Evolutionary conservation across 2,329 filamentous ascomycete genomes (phyloP).

Genomic region (Aspergillus flavus): DNA sequence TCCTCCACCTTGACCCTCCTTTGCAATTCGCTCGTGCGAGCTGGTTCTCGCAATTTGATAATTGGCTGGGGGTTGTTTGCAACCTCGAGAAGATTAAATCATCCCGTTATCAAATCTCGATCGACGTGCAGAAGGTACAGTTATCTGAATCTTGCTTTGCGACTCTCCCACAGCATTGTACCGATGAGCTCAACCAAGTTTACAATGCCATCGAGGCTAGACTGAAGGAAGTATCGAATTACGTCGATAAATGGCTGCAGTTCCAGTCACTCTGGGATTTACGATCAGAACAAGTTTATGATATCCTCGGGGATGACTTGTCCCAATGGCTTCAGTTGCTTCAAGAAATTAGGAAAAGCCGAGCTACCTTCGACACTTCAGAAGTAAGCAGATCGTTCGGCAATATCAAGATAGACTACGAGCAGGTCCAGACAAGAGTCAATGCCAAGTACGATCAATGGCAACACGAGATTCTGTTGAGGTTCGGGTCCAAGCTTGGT

Average conservation of each 20-base stretch:
- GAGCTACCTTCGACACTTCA: conserved; percentile 95
- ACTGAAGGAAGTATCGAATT: conserved; percentile 74
- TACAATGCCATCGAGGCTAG: conserved; percentile 84
- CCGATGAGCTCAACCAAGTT: conserved; percentile 74
- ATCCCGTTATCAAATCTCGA: conserved; percentile 88
- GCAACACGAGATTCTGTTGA: conserved; percentile 95
- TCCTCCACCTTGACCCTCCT: conserved; percentile 94
- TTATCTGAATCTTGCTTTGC: conserved; percentile 67
- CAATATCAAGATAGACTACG: conserved; percentile 93
- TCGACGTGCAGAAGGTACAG: conserved; percentile 50
- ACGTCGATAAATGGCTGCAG: conserved; percentile 97
- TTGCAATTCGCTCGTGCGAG: conserved; percentile 87
- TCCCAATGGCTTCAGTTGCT: conserved; percentile 91
- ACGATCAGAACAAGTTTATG: conserved; percentile 92
- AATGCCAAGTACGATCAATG: conserved; percentile 99
- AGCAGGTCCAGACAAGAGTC: conserved; percentile 97
- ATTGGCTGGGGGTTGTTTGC: conserved; percentile 91
- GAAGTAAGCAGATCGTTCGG: conserved; percentile 92
- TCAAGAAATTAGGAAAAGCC: conserved; percentile 95
- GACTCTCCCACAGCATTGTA: conserved; percentile 81
- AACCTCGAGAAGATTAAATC: conserved; percentile 93
- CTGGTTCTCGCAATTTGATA: conserved; percentile 90
- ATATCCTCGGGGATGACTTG: conserved; percentile 85
- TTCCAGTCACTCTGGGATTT: conserved; percentile 99
- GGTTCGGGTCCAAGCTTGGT: conserved; percentile 87